Conservation (phyloP, 108 stramenopile genomes). For the Skeletonema potamos region DNA sequence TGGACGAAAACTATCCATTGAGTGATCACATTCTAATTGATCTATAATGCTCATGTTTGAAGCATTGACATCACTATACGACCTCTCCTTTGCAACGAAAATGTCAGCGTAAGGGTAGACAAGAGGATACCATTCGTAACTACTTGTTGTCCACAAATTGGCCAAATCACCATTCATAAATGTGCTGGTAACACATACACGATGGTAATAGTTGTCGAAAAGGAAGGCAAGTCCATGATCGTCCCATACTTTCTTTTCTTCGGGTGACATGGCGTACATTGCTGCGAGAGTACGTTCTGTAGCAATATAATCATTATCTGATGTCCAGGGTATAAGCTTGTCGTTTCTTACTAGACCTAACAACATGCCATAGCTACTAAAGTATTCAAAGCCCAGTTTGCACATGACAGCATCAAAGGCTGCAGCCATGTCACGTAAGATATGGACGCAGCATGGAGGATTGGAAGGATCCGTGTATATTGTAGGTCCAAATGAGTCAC, state of each 20-base stretch:
- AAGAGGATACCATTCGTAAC: not conserved
- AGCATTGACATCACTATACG: not conserved
- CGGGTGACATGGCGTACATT: not conserved
- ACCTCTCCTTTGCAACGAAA: not conserved
- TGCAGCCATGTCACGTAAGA: not conserved
- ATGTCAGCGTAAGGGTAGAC: not conserved
- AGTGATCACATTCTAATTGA: not conserved
- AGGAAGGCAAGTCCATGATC: not conserved
- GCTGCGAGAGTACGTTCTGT: not conserved
- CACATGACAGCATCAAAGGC: conserved; percentile 1
- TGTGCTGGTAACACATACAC: not conserved
- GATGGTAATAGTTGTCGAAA: not conserved
- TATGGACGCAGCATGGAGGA: not conserved
- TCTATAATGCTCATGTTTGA: not conserved
- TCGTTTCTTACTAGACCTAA: not conserved
- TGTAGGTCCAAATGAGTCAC: not conserved
- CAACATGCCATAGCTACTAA: not conserved
- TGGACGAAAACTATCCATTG: not conserved
- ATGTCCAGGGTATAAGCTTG: not conserved
- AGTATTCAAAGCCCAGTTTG: not conserved
- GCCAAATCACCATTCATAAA: not conserved
- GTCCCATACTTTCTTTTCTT: not conserved
- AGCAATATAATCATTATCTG: not conserved
- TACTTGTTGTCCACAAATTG: not conserved
- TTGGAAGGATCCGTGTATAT: not conserved